Evolutionary conservation across 352 stramenopile genomes (phyloP).

Genomic region (Pythium sukuiense): DNA sequence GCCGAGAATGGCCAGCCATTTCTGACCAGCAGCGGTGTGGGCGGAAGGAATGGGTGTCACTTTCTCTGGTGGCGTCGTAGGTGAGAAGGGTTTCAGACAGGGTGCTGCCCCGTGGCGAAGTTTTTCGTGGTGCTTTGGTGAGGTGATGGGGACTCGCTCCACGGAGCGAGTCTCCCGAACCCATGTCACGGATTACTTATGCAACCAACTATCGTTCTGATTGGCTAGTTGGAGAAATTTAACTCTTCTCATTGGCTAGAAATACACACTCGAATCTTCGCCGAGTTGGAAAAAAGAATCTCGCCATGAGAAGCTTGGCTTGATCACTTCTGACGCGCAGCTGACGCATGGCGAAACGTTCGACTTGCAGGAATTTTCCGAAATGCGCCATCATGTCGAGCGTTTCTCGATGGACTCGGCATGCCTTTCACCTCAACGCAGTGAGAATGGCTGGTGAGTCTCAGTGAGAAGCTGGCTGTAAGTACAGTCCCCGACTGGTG

Average conservation of each 20-base stretch:
- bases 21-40: background rate
- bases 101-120: no score
- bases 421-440: no score
- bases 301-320: background rate
- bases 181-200: slow-evolving; percentile 1
- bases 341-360: background rate
- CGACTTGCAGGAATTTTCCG: background rate
- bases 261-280: background rate
- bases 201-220: background rate
- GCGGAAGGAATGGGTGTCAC: no score
- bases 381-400: background rate
- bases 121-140: background rate
- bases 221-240: background rate
- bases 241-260: background rate
- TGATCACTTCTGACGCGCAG: background rate
- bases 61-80: no score
- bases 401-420: background rate
- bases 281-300: background rate
- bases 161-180: background rate
- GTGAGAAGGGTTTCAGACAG: no score
- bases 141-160: background rate
- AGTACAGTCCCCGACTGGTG: background rate
- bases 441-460: background rate
- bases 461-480: slow-evolving; percentile 1
- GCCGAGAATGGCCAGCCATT: background rate